These are phyloP conservation scores for Juglanconis oblonga DNA, from an alignment of 2,329 filamentous ascomycete species.

Conservation along the genomic window DNA sequence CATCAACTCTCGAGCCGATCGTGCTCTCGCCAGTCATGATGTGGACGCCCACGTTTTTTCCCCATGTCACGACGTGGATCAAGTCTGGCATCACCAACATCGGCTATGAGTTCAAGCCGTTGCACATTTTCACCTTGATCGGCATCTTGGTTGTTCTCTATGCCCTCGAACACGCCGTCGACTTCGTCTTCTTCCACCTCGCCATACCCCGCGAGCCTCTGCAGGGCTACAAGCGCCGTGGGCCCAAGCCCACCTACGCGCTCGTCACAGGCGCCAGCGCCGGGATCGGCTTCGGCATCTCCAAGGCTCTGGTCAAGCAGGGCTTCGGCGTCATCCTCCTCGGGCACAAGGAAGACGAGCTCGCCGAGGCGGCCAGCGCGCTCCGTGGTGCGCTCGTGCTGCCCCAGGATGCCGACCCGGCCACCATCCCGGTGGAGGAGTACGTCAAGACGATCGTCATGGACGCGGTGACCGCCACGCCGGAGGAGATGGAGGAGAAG, in stretches of 20 bases:
- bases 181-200: conserved; percentile 24
- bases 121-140: conserved; percentile 15
- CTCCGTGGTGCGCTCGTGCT: conserved; percentile 19
- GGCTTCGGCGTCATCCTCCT: conserved; percentile 34
- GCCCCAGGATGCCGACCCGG: not conserved
- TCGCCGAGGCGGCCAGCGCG: conserved; percentile 24
- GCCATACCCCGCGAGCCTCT: conserved; percentile 22
- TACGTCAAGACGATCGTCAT: conserved; percentile 29
- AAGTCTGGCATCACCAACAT: not conserved
- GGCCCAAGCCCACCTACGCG: conserved; percentile 24
- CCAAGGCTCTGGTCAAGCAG: conserved; percentile 29
- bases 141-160: conserved; percentile 21
- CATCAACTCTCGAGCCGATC: not conserved
- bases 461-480: conserved; percentile 27
- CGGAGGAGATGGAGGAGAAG: conserved; percentile 24
- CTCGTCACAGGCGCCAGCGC: conserved; percentile 34
- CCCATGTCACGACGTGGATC: not conserved
- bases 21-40: not conserved
- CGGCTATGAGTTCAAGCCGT: not conserved
- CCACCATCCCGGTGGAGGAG: conserved; percentile 18
- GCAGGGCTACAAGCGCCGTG: conserved; percentile 23
- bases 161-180: conserved; percentile 6
- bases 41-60: not conserved
- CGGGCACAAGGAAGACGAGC: conserved; percentile 28
- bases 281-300: conserved; percentile 32